phyloP scores from a whole-genome alignment of 768 basidiomycete species.

The Rhizopogon vulgaris region DNA sequence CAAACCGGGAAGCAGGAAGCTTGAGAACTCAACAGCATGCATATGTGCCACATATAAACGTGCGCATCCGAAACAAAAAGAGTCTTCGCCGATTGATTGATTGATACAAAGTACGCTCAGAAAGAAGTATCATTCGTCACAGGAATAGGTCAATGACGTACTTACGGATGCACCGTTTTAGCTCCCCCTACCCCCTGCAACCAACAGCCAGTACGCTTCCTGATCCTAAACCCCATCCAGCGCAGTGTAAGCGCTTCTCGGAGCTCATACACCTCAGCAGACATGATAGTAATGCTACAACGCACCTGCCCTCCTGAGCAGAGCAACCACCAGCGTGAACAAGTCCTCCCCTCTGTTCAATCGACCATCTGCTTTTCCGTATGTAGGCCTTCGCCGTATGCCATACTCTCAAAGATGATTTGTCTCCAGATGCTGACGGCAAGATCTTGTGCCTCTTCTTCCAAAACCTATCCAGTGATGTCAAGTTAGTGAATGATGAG shows the following conservation, averaged over 20 bases:
- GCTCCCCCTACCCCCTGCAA: background rate
- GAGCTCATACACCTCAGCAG: slow-evolving; percentile 36
- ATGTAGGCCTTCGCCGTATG: slow-evolving; percentile 82
- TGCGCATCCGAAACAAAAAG: background rate
- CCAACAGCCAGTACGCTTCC: background rate
- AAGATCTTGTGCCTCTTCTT: slow-evolving; percentile 84
- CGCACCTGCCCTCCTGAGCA: slow-evolving; percentile 48
- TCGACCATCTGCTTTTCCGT: slow-evolving; percentile 84
- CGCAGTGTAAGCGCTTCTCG: slow-evolving; percentile 12
- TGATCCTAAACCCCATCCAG: slow-evolving; percentile 10
- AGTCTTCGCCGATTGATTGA: background rate
- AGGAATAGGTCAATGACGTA: slow-evolving; percentile 45
- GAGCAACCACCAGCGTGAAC: slow-evolving; percentile 17
- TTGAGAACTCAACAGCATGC: slow-evolving; percentile 19
- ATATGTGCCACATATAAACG: background rate
- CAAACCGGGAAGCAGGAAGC: slow-evolving; percentile 1
- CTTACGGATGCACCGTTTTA: slow-evolving; percentile 38
- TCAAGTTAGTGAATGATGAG: slow-evolving; percentile 1
- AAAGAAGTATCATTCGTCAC: slow-evolving; percentile 34
- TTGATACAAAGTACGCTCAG: slow-evolving; percentile 11
- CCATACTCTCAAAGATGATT: slow-evolving; percentile 92
- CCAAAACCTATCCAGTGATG: slow-evolving; percentile 59
- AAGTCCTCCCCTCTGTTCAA: slow-evolving; percentile 21
- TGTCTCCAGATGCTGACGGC: slow-evolving; percentile 82
- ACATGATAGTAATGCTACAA: slow-evolving; percentile 43